Evolutionary conservation across 2,329 filamentous ascomycete species (phyloP), one percentile per base, ranked within the genome.

Genomic region (Bipolaris zeicola): DNA sequence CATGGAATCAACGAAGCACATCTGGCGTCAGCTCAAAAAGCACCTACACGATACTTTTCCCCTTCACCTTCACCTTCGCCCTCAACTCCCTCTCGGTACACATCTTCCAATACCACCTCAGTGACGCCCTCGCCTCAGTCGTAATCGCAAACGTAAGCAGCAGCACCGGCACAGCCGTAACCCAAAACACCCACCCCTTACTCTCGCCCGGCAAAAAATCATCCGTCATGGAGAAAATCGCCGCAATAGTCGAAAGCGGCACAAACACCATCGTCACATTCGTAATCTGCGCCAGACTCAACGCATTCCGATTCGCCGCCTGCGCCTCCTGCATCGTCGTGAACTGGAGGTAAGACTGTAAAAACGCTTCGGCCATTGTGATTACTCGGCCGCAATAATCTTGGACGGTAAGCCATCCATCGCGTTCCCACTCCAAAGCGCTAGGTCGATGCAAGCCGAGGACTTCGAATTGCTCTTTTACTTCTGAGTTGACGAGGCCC

Each of bases 191-290:
- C 54, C 54, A 60, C 13, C 46, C 31, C n/a, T 46, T 52, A 10
- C 33, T 36, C 31, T 43, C 16, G 0, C 58, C 58, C 1, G 54
- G 58, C 24, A 60, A 20, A 13, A 55, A 57, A 10, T 57, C 54
- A 2, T 45, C 58, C 7, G 46, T 28, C 54, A 60, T 60, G 6
- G 49, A 54, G 20, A 60, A 57, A 3, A 57, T 57, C 3, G 45
- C 46, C 6, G 54, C 46, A 5, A 52, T 39, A 3, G 54, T 57
- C 11, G 54, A 57, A 14, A 60, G 8, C 8, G 58, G 58, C 10
- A 60, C 50, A 37, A 60, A 57, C 18, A 60, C n/a, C 54, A 57
- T 60, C 3, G 54, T 57, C 14, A 55, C 18, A 11, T 45, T 47
- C 6, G 58, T 54, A n/a, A 60, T 57, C 3, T 46, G 24, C 2